A percentile compares a stretch with the other conserved stretches of the same genome.
These are phyloP conservation scores for Beauveria pseudobassiana DNA, from an alignment of 2,329 filamentous ascomycete genomes.

Conservation along the genomic window DNA sequence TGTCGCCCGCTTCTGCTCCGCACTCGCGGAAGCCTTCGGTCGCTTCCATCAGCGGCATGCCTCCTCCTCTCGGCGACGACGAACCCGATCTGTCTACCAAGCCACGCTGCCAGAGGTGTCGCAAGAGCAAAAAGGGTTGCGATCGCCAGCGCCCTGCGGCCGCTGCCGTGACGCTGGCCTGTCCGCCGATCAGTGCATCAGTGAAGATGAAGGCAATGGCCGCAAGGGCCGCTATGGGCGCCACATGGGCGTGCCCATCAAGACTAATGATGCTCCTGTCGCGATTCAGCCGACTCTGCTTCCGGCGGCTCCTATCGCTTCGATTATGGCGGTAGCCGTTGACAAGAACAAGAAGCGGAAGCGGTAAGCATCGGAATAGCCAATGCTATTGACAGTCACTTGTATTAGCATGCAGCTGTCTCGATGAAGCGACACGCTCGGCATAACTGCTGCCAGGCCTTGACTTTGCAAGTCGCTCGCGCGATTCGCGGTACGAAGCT, in stretches of 20 bases:
- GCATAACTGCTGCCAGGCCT: not conserved
- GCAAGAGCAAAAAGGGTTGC: constrained; percentile 99
- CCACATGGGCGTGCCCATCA: constrained; percentile 61
- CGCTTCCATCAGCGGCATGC: constrained; percentile 45
- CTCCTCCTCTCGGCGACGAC: constrained; percentile 44
- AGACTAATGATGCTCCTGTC: constrained; percentile 42
- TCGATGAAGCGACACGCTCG: not conserved
- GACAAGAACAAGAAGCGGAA: constrained; percentile 59
- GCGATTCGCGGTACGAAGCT: constrained; percentile 8
- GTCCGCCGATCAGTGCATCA: constrained; percentile 86
- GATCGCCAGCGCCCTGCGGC: constrained; percentile 89
- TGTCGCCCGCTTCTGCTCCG: constrained; percentile 60
- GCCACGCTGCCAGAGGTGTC: constrained; percentile 93
- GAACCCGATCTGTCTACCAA: constrained; percentile 90
- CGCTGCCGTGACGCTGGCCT: constrained; percentile 95
- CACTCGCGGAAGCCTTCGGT: constrained; percentile 70
- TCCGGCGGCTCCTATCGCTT: constrained; percentile 37
- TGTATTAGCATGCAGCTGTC: not conserved
- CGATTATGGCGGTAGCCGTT: constrained; percentile 23
- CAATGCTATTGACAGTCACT: not conserved
- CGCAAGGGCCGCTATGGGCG: constrained; percentile 85
- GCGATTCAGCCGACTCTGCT: constrained; percentile 32
- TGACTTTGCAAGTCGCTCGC: not conserved
- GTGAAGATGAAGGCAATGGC: constrained; percentile 95
- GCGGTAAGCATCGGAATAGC: constrained; percentile 32